A percentile compares a stretch with the other conserved stretches of the same genome.
These are phyloP conservation scores for Komagataea norvegica DNA, from an alignment of 1,139 yeast species.

Conservation along the genomic window DNA sequence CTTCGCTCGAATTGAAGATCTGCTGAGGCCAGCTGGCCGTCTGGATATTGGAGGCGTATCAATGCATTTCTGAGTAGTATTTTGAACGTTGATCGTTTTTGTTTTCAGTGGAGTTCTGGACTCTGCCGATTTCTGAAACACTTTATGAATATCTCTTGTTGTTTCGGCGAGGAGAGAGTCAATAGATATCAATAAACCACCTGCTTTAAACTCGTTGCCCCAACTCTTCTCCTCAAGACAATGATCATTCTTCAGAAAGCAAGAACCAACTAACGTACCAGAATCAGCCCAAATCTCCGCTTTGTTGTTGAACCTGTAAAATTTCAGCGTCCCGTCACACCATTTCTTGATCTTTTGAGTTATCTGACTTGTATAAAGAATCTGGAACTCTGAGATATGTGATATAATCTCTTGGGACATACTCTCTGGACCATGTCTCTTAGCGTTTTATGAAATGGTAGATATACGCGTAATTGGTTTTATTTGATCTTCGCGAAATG, in stretches of 20 bases:
- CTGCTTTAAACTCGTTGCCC: constrained; percentile 25
- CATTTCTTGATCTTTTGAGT: constrained; percentile 49
- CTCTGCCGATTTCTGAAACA: constrained; percentile 9
- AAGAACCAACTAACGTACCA: constrained; percentile 35
- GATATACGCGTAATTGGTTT: too few relatives aligned
- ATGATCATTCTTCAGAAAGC: constrained; percentile 28
- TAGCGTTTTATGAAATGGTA: too few relatives aligned
- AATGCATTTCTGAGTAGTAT: too few relatives aligned
- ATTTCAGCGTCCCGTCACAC: constrained; percentile 49
- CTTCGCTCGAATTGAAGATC: too few relatives aligned
- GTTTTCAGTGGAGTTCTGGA: constrained; percentile 8
- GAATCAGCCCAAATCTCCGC: constrained; percentile 40
- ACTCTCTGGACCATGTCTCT: constrained; percentile 7
- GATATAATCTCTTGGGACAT: constrained; percentile 30
- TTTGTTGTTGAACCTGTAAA: constrained; percentile 45
- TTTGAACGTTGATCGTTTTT: too few relatives aligned
- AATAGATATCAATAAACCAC: constrained; percentile 22
- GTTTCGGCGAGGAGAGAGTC: constrained; percentile 14
- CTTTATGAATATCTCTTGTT: constrained; percentile 17
- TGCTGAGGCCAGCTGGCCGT: too few relatives aligned
- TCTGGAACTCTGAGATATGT: constrained; percentile 30
- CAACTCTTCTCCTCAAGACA: constrained; percentile 13
- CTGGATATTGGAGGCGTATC: too few relatives aligned
- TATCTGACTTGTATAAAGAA: constrained; percentile 43
- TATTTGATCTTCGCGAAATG: too few relatives aligned